phyloP scores from a whole-genome alignment of 148 eudicot species.

The Rhododendron simsii region DNA sequence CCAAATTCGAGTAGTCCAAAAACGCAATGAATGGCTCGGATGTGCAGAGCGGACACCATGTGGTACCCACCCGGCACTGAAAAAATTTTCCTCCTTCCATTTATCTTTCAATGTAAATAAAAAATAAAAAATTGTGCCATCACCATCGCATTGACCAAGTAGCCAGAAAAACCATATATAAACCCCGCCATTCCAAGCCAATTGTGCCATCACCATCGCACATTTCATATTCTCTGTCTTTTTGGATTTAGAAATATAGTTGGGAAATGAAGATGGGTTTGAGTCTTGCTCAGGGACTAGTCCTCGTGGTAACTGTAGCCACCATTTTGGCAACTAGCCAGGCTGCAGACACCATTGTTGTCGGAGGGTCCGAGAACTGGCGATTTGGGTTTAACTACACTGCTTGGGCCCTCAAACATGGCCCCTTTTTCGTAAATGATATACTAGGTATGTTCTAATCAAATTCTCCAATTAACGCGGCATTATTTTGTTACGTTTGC shows the following conservation, averaged over 20 bases:
- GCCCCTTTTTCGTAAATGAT: constrained; percentile 10
- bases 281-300: background rate
- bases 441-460: constrained; percentile 2
- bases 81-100: too few species aligned
- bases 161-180: constrained; percentile 1
- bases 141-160: background rate
- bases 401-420: constrained; percentile 13
- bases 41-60: too few species aligned
- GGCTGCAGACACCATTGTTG: constrained; percentile 8
- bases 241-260: background rate
- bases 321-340: constrained; percentile 5
- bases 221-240: background rate
- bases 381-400: constrained; percentile 16
- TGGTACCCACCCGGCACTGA: too few species aligned
- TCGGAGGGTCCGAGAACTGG: constrained; percentile 20
- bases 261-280: background rate
- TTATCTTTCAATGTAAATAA: background rate
- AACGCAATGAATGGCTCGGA: too few species aligned
- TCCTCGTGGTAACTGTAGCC: constrained; percentile 1
- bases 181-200: constrained; percentile 1
- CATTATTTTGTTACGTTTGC: background rate
- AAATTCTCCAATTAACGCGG: background rate
- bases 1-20: too few species aligned
- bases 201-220: background rate
- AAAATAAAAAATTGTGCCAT: background rate